Base-by-base conservation (phyloP, 1,284 basidiomycete genomes). In the Naganishia albida region DNA sequence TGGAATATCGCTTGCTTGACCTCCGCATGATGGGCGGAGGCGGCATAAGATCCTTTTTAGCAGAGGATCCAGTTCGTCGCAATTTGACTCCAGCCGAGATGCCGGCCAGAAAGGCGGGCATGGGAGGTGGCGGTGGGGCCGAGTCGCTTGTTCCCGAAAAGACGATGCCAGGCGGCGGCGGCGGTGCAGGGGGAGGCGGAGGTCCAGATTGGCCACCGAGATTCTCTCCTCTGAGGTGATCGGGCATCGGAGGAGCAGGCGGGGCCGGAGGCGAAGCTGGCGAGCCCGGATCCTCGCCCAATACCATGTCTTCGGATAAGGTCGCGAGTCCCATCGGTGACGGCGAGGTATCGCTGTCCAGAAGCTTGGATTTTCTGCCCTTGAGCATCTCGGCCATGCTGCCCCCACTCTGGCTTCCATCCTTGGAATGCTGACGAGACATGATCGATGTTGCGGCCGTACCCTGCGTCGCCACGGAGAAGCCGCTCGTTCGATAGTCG, bases 371-470 rank as follows among this genome's bases (percentile, higher is more conserved):
- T 28, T 63, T 63, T 28, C 56, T 62, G 25, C 39, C 18, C 12
- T 43, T 25, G 18, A 66, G 38, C 40, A 44, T 26, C 26, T 55
- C 65, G 26, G 56, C 52, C 15, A 65, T 44, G n/a, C 50, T 46
- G 23, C 28, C 46, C 3, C 20, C 50, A 23, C 44, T 55, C 18
- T 54, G 57, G n/a, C 51, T n/a, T 43, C 50, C 52, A n/a, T 48
- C 64, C 12, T 54, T 53, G n/a, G 50, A 51, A 40, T 59, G 59
- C 28, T 65, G 64, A 16, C 51, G 62, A 13, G 86, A 86, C 66
- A 81, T 82, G 56, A 85, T 77, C 46, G 87, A 87, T 18, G 86
- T 87, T 28, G 82, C 75, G 65, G 80, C 74, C 12, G 84, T 85
- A 53, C 83, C 83, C 67, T 85, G 80, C 13, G 80, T 82, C 15